Base-by-base conservation (phyloP, 192 early-diverging fungal species). In the Coemansia sp. region DNA sequence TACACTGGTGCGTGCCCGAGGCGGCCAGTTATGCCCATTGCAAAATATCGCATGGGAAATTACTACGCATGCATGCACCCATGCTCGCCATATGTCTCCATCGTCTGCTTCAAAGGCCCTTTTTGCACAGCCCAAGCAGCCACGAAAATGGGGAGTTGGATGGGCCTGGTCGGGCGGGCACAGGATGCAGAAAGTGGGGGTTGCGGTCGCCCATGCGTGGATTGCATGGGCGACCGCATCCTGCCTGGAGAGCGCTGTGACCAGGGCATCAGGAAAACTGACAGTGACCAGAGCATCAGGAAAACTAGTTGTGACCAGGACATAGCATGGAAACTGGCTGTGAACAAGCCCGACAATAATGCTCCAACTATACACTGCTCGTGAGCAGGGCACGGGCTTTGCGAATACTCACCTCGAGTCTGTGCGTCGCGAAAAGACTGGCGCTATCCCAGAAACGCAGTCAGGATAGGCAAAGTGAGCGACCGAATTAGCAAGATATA, bases 21-120 rank as follows among this genome's bases (percentile, higher is more conserved):
- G 56, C 32, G 38, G 56, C 56, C 56, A 57, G 56, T 35, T 57
- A 57, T 57, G 56, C 35, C 56, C 35, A 57, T 21, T 57, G 56
- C 32, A 38, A 29, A 57, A 59, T 41, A 9, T 52, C 15, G 52
- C 62, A 64, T 64, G 62, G 62, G 62, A 64, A 64, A 64, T 55
- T 64, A 43, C 38, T 53, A 52, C 12, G 49, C 60, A 62, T 53
- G 50, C 51, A 53, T 39, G 29, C 59, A 22, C n/a, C 50, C 45
- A 32, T n/a, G 10, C 21, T 21, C n/a, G 29, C 27, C 17, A 55
- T 55, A 55, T 55, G 53, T 32, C 32, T 32, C 32, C 7, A 32
- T 32, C 32, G 32, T 32, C 50, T 19, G 24, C 50, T 52, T 5
- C 24, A 52, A 21, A 52, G 24, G 50, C 14, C 24, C 5, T 32